Conservation (phyloP, 176 grass and related monocot species). For the Eleusine indica region DNA sequence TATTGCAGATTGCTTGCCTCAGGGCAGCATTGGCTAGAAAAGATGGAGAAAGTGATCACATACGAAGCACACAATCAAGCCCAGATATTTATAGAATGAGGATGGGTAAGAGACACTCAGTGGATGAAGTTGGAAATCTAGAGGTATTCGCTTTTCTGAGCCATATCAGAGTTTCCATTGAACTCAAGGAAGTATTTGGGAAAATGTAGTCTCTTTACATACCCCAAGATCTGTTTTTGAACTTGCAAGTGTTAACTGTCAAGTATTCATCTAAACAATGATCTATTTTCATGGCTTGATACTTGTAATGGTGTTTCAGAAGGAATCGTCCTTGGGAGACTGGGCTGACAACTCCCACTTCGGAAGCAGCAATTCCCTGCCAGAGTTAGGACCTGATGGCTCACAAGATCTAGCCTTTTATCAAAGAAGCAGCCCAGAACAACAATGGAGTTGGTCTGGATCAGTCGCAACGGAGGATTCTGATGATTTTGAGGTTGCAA, state of each 20-base stretch:
- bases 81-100: conserved; percentile 62
- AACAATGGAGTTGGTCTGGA: conserved; percentile 48
- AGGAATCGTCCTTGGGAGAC: conserved; percentile 41
- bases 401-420: conserved; percentile 44
- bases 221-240: not conserved
- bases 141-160: conserved; percentile 53
- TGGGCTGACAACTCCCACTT: conserved; percentile 39
- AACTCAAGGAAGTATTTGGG: not conserved
- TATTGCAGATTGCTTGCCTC: conserved; percentile 66
- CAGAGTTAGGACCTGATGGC: conserved; percentile 53
- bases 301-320: conserved; percentile 34
- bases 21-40: conserved; percentile 63
- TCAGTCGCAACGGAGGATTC: conserved; percentile 66
- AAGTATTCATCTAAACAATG: not conserved
- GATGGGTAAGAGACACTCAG: conserved; percentile 31
- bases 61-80: conserved; percentile 60
- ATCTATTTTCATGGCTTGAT: conserved; percentile 43
- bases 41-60: conserved; percentile 54
- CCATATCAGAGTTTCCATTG: not conserved
- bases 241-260: conserved; percentile 27
- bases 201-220: not conserved
- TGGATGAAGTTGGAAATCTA: conserved; percentile 59
- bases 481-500: conserved; percentile 63
- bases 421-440: conserved; percentile 53
- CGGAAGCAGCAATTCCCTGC: conserved; percentile 52